Base-by-base conservation (phyloP, 2,329 filamentous ascomycete genomes). In the Dryadomyces quercivorus region DNA sequence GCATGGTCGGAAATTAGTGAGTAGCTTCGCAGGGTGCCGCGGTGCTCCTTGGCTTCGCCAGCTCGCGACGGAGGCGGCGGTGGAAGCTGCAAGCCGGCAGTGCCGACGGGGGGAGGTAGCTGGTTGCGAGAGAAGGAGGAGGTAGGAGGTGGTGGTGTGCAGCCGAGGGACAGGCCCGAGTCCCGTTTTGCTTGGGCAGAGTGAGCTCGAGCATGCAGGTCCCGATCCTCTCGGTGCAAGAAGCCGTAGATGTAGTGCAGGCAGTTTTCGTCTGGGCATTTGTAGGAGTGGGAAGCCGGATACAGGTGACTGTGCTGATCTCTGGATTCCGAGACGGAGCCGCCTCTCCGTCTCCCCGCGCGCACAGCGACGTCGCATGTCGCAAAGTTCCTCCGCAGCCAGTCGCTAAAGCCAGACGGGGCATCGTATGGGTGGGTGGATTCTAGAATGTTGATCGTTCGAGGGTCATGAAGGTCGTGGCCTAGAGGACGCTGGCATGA, bases 241-340 rank as follows among this genome's bases (percentile, higher is more conserved):
- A 81, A 80, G 34, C 78, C 78, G 59, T 81, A 82, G 42, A 81
- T 73, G 63, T 80, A 81, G 63, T 78, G 73, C 56, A 77, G 65
- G 60, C 78, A 82, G 55, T 69, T 69, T 52, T 80, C 74, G 58
- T 80, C 69, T 65, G 69, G 74, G 64, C 78, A 82, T 63, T 78
- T 81, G 64, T 75, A 75, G 12, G 75, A 74, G 51, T 66, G 65
- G 44, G 42, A 51, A 7, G 34, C 48, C 12, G 26, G 45, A 38
- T 18, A 26, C 3, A 10, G 34, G 1, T 20, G 38, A n/a, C 36
- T 43, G 26, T 43, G 21, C 3, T 31, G 51, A 22, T 61, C 63
- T 51, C 68, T 66, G 45, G 65, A 64, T 45, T 64, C 65, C n/a
- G 66, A 58, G n/a, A 67, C 65, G 50, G 69, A 59, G 43, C 66